Base-by-base conservation (phyloP, 805 yeast species). In the Hanseniaspora pseudoguilliermondii region DNA sequence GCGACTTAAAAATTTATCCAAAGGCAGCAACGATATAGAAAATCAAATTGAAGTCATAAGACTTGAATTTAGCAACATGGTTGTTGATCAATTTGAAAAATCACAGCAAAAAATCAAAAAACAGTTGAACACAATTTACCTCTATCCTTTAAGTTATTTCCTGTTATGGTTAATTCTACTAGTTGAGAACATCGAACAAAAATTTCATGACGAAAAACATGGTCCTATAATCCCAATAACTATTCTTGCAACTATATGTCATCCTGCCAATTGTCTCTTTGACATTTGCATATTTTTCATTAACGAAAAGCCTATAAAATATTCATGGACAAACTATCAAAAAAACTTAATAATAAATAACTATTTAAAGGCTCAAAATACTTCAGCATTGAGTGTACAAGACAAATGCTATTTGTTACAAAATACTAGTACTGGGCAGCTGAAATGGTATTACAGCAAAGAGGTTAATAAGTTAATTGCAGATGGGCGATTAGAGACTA, bases 81-180 rank as follows among this genome's bases (percentile, higher is more conserved):
- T 82, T 54, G 73, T 84, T 66, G 75, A 73, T 39, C 75, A 75
- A 57, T 81, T 87, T 66, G 76, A 83, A 58, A 70, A 75, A 39
- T 73, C 93, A n/a, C 81, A 88, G 60, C 69, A 75, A 32, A 76
- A 78, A 59, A 85, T 89, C 50, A 81, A 83, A 65, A 80, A 81
- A 57, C 95, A 89, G 69, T 80, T 86, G 76, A 81, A 81, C 63
- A 75, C 83, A 34, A 82, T 89, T 49, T 87, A 89, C 67, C 74
- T 90, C 48, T 89, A 90, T 65, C 97, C 97, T 2, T 69, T 84
- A 41, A 83, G 95, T 2, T 89, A 87, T 67, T 74, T 87, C 57
- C 73, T 85, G 25, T 68, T 88, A 47, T 89, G 96, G 96, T 64
- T 83, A 20, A 82, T 86, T 60, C 96, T 96, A 2, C 77, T 87